Base-by-base conservation (phyloP, 2,329 filamentous ascomycete genomes). In the Leptosphaerulina australis region DNA sequence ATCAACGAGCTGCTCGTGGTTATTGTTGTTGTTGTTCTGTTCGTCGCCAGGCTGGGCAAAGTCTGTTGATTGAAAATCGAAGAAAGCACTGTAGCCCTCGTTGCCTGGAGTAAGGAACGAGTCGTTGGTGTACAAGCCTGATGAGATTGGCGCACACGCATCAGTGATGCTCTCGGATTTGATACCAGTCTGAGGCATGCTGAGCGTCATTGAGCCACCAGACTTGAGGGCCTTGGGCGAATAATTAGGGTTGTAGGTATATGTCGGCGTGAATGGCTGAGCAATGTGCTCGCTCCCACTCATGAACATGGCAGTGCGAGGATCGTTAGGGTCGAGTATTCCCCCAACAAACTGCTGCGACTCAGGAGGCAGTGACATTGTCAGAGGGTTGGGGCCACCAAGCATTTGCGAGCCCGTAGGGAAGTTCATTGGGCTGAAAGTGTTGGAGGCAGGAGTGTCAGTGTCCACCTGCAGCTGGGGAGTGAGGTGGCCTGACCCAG, bases 301-400 rank as follows among this genome's bases (percentile, higher is more conserved):
- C 76, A 80, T 81, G 50, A 81, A 70, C 55, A 76, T 70, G 29
- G 74, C 62, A 15, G 75, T 76, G 45, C 73, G 67, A 3, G 76
- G 73, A 52, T 81, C 76, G 22, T 71, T 75, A 2, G 71, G 68
- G 51, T 79, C 76, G 4, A 81, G 67, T 0, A 70, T 67, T 2
- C 73, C 70, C 12, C 77, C 79, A 5, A 84, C 69, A 14, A 84
- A 69, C 60, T 81, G 78, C 63, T 83, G 81, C 1, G 79, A 74
- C 56, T 84, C 78, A 3, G 76, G 66, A 17, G 82, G 80, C 17
- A 84, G 67, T 3, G 76, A 71, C 30, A 77, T 76, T 2, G 77
- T 79, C 44, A 83, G 71, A 8, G 79, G 79, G 31, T 73, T 73
- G 35, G 70, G 64, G 50, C 64, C 66, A 50, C 64, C 63, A 17